Percentiles rank a stretch among this genome's conserved stretches.
Evolutionary conservation across 1,139 yeast genomes (phyloP).

Genomic region (Trichomonascaceae sp.): DNA sequence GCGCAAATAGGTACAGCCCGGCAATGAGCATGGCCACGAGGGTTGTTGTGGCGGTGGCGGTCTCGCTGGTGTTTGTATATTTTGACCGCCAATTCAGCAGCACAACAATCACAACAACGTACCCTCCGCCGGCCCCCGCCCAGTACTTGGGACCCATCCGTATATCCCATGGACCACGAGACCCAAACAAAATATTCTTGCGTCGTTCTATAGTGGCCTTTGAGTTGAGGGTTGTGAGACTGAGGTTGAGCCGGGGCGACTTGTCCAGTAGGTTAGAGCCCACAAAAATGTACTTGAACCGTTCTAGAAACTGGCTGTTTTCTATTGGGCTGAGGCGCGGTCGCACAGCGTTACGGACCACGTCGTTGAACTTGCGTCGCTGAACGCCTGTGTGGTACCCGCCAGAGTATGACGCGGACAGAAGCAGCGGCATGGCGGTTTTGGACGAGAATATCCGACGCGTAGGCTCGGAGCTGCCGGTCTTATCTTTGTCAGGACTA

Average conservation of each 20-base stretch:
- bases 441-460: background rate
- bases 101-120: constrained; percentile 23
- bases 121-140: constrained; percentile 28
- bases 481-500: constrained; percentile 1
- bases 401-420: background rate
- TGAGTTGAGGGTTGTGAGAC: too few species aligned
- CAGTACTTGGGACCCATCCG: constrained; percentile 15
- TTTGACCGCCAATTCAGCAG: constrained; percentile 20
- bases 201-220: constrained; percentile 8
- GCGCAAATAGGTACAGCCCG: constrained; percentile 20
- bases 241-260: background rate
- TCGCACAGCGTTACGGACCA: constrained; percentile 17
- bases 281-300: constrained; percentile 32
- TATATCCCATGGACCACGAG: constrained; percentile 21
- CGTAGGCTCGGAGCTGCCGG: background rate
- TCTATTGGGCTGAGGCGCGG: constrained; percentile 20
- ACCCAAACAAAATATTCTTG: constrained; percentile 13
- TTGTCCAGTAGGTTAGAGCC: constrained; percentile 31
- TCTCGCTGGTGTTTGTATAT: constrained; percentile 3
- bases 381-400: constrained; percentile 8
- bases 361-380: constrained; percentile 14
- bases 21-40: constrained; percentile 18
- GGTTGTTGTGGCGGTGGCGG: constrained; percentile 3
- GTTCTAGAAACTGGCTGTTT: constrained; percentile 28
- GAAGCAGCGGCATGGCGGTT: background rate